phyloP scores from a whole-genome alignment of 2,329 filamentous ascomycete genomes.

The Aureobasidium mangrovei region DNA sequence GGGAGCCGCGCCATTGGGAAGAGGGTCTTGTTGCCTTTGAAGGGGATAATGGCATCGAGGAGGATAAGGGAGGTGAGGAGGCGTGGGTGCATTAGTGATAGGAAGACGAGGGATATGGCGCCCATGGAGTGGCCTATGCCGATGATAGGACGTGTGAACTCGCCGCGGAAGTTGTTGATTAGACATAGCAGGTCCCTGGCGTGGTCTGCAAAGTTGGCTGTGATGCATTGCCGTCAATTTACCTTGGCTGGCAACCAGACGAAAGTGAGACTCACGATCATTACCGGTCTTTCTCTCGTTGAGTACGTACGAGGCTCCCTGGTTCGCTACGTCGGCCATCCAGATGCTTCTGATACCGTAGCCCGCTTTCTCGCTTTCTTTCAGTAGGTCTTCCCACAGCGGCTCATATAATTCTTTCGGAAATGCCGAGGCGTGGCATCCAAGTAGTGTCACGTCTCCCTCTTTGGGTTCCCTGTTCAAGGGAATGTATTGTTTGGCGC shows the following conservation, averaged over 20 bases:
- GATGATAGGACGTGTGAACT: slow-evolving; percentile 73
- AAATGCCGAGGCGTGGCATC: slow-evolving; percentile 83
- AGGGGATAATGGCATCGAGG: slow-evolving; percentile 70
- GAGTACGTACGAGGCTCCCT: slow-evolving; percentile 67
- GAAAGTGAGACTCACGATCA: slow-evolving; percentile 54
- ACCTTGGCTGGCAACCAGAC: neutral
- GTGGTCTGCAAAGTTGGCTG: slow-evolving; percentile 80
- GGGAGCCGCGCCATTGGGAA: slow-evolving; percentile 47
- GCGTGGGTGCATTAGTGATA: slow-evolving; percentile 70
- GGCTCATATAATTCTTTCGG: slow-evolving; percentile 93
- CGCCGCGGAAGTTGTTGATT: slow-evolving; percentile 71
- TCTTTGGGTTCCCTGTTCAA: slow-evolving; percentile 57
- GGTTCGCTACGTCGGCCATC: slow-evolving; percentile 79
- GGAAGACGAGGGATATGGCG: slow-evolving; percentile 60
- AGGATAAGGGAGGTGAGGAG: slow-evolving; percentile 67
- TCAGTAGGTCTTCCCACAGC: slow-evolving; percentile 73
- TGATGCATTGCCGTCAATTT: slow-evolving; percentile 4
- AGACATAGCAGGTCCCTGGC: slow-evolving; percentile 75
- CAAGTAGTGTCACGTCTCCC: slow-evolving; percentile 78
- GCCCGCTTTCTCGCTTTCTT: slow-evolving; percentile 37
- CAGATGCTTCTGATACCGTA: slow-evolving; percentile 73
- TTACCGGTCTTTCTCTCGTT: slow-evolving; percentile 73
- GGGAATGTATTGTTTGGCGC: slow-evolving; percentile 83
- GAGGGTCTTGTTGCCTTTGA: slow-evolving; percentile 29
- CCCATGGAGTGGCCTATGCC: slow-evolving; percentile 89